A percentile compares a stretch with the other conserved stretches of the same genome.
phyloP scores from a whole-genome alignment of 2,329 filamentous ascomycete species.

The Alternaria rosae region DNA sequence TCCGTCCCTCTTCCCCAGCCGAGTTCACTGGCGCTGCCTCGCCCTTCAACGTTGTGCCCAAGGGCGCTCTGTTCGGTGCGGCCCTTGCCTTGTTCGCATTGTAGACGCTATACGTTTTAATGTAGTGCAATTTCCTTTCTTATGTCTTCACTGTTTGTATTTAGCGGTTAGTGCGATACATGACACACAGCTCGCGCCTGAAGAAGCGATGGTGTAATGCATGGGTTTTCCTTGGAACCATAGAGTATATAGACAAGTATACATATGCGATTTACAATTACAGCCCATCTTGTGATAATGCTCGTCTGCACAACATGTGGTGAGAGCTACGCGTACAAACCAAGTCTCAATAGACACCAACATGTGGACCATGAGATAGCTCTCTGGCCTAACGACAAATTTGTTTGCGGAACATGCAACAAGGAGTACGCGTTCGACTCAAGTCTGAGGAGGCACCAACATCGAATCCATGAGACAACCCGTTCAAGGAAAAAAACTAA shows the following conservation, averaged over 20 bases:
- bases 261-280: background rate
- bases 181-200: background rate
- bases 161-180: background rate
- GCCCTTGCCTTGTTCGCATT: conserved; percentile 44
- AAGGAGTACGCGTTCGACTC: too few relatives aligned
- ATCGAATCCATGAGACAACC: too few relatives aligned
- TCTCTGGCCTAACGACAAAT: background rate
- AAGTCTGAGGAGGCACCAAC: too few relatives aligned
- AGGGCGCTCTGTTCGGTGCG: conserved; percentile 38
- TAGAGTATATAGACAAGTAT: background rate
- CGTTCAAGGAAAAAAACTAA: too few relatives aligned
- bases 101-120: conserved; percentile 27
- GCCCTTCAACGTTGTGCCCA: conserved; percentile 29
- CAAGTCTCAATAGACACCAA: background rate
- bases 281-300: background rate
- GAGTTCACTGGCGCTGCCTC: conserved; percentile 48
- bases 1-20: conserved; percentile 28
- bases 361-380: background rate
- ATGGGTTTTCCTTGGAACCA: background rate
- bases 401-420: too few relatives aligned
- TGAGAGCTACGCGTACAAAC: background rate
- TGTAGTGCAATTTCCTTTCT: background rate
- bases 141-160: conserved; percentile 2
- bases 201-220: background rate
- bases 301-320: background rate